phyloP scores from a whole-genome alignment of 257 asterid genomes.

The Marsdenia floribunda region DNA sequence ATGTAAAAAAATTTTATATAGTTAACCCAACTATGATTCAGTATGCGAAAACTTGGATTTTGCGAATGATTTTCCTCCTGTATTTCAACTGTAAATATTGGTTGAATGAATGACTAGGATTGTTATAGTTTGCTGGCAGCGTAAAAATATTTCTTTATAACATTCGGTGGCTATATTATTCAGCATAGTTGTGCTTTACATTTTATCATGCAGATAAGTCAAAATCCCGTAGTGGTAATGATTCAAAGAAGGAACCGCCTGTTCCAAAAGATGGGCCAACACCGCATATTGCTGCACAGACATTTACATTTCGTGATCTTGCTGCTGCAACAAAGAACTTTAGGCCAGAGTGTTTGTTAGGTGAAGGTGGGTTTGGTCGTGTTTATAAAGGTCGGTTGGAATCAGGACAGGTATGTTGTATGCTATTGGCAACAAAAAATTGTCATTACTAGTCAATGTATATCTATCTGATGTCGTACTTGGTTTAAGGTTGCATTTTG shows the following conservation, averaged over 20 bases:
- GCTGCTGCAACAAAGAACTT: conserved; percentile 82
- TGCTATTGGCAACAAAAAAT: background rate
- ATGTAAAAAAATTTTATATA: background rate
- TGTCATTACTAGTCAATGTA: background rate
- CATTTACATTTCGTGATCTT: conserved; percentile 86
- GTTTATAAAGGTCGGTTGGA: conserved; percentile 82
- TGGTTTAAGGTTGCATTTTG: background rate
- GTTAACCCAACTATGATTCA: too few species aligned
- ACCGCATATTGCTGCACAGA: conserved; percentile 83
- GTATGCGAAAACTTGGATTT: too few species aligned
- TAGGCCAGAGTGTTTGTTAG: conserved; percentile 66
- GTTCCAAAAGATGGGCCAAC: conserved; percentile 61
- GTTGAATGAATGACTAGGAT: background rate
- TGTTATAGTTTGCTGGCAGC: background rate
- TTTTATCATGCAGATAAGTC: conserved; percentile 47
- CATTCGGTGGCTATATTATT: background rate
- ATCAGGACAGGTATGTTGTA: conserved; percentile 70
- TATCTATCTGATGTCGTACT: background rate
- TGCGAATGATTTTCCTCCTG: too few species aligned
- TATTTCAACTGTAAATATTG: too few species aligned
- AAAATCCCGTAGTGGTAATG: conserved; percentile 51
- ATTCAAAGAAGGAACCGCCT: conserved; percentile 61
- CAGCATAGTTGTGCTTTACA: conserved; percentile 1
- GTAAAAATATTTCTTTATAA: background rate
- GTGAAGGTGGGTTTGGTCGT: conserved; percentile 98